Base-by-base conservation (phyloP, 2,329 filamentous ascomycete species). In the Fusarium pseudograminearum region DNA sequence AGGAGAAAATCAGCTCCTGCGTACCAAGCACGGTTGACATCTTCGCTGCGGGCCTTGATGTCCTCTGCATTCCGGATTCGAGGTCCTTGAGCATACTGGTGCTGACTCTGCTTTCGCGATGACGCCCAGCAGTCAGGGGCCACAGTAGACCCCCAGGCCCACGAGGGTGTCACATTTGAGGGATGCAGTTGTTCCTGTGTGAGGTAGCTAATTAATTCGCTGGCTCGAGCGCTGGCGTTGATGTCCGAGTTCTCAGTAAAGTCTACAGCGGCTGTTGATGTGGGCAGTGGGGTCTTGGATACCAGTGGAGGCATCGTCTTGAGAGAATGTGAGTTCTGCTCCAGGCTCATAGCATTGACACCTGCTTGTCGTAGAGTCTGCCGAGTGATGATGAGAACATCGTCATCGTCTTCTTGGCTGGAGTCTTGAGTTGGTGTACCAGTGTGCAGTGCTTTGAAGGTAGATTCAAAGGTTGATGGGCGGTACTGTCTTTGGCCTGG, bases 401-500 rank as follows among this genome's bases (percentile, higher is more conserved):
- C 66, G 3, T 78, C 65, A 8, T 79, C 69, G 10, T 75, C 74
- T 6, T 78, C 76, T 16, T 69, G 71, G 45, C 57, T 41, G 22
- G 65, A 65, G 8, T 66, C 73, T 40, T 77, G 75, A 10, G 66
- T 26, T 20, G 57, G 64, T 5, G 47, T n/a, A 31, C 74, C 72
- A 26, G 75, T 74, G 18, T 77, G 76, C 33, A 79, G 73, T 33
- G 77, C 73, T 57, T 78, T 81, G 60, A 80, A 74, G 3, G 78
- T 77, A 11, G 76, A 74, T 30, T 85, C 82, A 34, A 83, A 78
- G 4, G 80, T 80, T 26, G 80, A 79, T n/a, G 83, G 78, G 22
- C 79, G 83, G 68, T 82, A 83, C 58, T 85, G 83, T 42, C 85
- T 83, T 62, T 84, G 83, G 22, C 86, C 86, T 15, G 86, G 86